Evolutionary conservation across 2,329 filamentous ascomycete genomes (phyloP).

Genomic region (Stylonectria norvegica): DNA sequence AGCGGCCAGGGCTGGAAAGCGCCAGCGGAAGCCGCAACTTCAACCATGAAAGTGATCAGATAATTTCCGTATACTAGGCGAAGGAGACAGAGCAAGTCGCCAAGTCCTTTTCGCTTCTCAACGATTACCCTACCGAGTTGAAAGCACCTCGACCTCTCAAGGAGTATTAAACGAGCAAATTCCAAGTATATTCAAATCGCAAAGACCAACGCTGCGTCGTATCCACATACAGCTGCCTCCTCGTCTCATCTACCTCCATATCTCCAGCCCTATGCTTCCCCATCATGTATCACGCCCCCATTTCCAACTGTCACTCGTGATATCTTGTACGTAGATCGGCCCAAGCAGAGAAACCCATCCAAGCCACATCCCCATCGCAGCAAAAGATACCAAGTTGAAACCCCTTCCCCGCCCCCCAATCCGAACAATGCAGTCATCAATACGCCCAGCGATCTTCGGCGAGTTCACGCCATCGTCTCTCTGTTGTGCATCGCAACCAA

Average conservation of each 20-base stretch:
- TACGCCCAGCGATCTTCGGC: conserved; percentile 10
- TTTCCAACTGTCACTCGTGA: conserved; percentile 9
- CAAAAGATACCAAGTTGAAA: conserved; percentile 9
- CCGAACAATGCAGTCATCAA: conserved; percentile 12
- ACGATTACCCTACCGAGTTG: no score
- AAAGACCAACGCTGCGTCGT: neutral
- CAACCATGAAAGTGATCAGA: no score
- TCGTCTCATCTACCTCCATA: neutral
- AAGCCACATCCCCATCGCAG: neutral
- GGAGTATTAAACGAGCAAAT: neutral
- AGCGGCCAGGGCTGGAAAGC: no score
- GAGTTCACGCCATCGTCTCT: conserved; percentile 4
- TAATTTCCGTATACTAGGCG: no score
- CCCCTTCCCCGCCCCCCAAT: conserved; percentile 7
- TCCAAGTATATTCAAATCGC: conserved; percentile 2
- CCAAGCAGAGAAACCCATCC: conserved; percentile 1
- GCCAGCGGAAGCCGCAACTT: no score
- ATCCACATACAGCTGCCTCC: neutral
- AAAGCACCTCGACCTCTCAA: no score
- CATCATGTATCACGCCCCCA: neutral
- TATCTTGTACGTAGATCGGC: conserved; percentile 14
- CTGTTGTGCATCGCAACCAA: conserved; percentile 22
- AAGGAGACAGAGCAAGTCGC: no score
- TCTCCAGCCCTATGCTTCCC: no score
- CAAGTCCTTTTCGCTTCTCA: no score